These are phyloP conservation scores for Aureobasidium sp. DNA, from an alignment of 2,329 filamentous ascomycete genomes.

Conservation along the genomic window DNA sequence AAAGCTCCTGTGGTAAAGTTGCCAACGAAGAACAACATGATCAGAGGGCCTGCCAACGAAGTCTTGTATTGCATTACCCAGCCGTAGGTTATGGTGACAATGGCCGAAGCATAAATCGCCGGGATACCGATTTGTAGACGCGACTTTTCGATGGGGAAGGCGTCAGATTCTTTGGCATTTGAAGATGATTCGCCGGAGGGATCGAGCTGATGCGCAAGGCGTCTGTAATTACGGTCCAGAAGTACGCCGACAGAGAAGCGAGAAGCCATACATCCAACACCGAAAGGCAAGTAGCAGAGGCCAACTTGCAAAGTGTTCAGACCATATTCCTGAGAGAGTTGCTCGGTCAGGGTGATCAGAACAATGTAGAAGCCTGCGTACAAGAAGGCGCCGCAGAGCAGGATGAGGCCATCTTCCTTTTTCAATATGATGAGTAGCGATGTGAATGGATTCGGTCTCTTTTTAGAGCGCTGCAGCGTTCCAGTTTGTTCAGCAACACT, in stretches of 20 bases:
- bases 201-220: slow-evolving; percentile 54
- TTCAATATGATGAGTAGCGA: not conserved
- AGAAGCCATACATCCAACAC: slow-evolving; percentile 31
- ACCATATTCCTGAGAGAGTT: slow-evolving; percentile 28
- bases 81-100: slow-evolving; percentile 33
- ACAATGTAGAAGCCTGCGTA: slow-evolving; percentile 9
- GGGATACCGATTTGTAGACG: slow-evolving; percentile 36
- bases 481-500: not conserved
- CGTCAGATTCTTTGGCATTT: slow-evolving; percentile 34
- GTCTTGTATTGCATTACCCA: slow-evolving; percentile 35
- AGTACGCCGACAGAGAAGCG: slow-evolving; percentile 45
- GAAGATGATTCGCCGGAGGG: slow-evolving; percentile 20
- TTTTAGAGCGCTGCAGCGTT: not conserved
- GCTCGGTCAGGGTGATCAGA: not conserved
- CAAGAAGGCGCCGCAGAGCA: not conserved
- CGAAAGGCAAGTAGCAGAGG: slow-evolving; percentile 34
- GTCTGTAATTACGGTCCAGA: slow-evolving; percentile 67
- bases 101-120: slow-evolving; percentile 28
- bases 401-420: not conserved
- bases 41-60: slow-evolving; percentile 35
- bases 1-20: slow-evolving; percentile 54
- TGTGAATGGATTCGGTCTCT: not conserved
- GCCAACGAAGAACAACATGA: slow-evolving; percentile 48
- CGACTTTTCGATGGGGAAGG: slow-evolving; percentile 47
- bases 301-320: slow-evolving; percentile 43